Evolutionary conservation across 2,329 filamentous ascomycete species (phyloP).

Genomic region (Botrytis hyacinthi): DNA sequence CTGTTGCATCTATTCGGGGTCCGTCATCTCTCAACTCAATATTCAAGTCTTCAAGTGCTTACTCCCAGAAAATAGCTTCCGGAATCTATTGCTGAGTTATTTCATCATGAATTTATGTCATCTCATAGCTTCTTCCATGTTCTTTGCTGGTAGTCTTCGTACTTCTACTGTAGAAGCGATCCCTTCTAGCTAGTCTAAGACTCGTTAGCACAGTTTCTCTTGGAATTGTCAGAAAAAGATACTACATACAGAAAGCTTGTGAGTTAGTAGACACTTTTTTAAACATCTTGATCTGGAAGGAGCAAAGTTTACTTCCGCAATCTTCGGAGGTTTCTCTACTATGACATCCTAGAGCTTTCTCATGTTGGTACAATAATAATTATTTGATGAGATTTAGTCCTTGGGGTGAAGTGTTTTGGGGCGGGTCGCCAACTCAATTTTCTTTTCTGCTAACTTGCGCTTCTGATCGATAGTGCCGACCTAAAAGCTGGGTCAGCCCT

Average conservation of each 20-base stretch:
- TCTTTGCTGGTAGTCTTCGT: background rate
- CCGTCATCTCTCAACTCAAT: accelerated
- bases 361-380: no score
- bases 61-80: accelerated
- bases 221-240: background rate
- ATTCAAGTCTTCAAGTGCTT: no score
- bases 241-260: no score
- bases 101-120: background rate
- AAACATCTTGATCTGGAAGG: background rate
- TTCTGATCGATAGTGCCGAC: no score
- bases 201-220: accelerated
- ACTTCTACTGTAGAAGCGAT: background rate
- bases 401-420: accelerated
- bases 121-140: background rate
- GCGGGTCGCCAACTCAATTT: no score
- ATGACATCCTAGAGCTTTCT: no score
- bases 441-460: no score
- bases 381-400: no score
- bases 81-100: background rate
- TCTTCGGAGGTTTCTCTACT: no score
- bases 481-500: no score
- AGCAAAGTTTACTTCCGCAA: no score
- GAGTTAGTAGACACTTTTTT: background rate
- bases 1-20: background rate
- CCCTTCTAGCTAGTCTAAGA: background rate